Conservation (phyloP, 495 filamentous ascomycete genomes). For the Penicillium silybi region DNA sequence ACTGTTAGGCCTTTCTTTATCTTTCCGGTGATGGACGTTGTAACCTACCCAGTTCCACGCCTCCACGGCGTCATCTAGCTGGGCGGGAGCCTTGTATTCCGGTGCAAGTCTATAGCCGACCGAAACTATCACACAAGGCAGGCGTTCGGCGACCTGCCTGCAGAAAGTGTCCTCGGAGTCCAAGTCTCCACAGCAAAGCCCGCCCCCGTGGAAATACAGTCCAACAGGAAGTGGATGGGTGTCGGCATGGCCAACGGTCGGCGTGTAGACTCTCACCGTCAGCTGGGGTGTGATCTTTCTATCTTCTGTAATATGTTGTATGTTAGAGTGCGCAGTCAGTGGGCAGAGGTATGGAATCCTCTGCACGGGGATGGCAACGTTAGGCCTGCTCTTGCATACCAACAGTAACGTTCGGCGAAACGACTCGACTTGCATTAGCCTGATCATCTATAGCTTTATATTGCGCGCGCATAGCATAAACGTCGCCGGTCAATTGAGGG, state of each 20-base stretch:
- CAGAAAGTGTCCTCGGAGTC: constrained; percentile 21
- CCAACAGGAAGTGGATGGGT: neutral
- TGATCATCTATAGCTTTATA: neutral
- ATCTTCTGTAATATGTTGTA: no score
- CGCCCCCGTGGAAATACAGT: neutral
- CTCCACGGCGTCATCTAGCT: constrained; percentile 19
- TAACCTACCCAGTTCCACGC: constrained; percentile 7
- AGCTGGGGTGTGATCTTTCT: neutral
- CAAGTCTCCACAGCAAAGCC: neutral
- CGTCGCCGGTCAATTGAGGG: neutral
- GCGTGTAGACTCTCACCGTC: neutral
- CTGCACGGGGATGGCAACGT: no score
- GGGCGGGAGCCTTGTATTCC: constrained; percentile 21
- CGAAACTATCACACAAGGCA: constrained; percentile 21
- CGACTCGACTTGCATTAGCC: neutral
- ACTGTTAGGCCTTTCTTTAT: no score
- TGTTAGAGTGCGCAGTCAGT: no score
- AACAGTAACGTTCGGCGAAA: neutral
- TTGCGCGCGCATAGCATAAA: neutral
- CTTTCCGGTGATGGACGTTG: no score
- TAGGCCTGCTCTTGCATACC: no score
- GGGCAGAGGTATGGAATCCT: no score
- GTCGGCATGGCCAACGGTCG: no score
- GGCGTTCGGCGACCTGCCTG: constrained; percentile 14
- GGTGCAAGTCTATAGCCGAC: constrained; percentile 27